These are phyloP conservation scores for Phyllachora maydis DNA, from an alignment of 2,329 filamentous ascomycete genomes.

Conservation along the genomic window DNA sequence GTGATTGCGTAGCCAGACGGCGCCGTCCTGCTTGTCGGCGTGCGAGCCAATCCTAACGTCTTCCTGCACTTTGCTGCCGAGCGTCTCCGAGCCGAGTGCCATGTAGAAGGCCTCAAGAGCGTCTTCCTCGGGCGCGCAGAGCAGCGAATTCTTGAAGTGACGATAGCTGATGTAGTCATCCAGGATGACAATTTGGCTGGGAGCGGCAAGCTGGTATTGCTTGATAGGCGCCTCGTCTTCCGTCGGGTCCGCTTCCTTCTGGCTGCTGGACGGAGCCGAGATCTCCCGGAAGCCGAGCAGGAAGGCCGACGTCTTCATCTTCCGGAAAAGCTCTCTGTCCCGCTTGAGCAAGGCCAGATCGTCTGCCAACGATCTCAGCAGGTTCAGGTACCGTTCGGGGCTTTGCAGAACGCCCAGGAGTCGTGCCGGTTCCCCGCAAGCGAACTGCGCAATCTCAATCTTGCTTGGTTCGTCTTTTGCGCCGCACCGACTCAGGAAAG, in stretches of 20 bases:
- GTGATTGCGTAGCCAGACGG: constrained; percentile 51
- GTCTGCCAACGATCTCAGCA: constrained; percentile 66
- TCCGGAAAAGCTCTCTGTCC: constrained; percentile 57
- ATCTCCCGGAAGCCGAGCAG: constrained; percentile 71
- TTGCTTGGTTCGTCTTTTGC: constrained; percentile 84
- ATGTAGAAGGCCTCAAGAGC: constrained; percentile 67
- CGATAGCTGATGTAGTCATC: constrained; percentile 83
- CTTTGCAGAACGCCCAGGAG: constrained; percentile 63
- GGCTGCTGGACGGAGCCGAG: constrained; percentile 19
- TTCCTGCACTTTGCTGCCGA: constrained; percentile 63
- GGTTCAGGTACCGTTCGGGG: constrained; percentile 66
- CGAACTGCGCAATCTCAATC: constrained; percentile 60
- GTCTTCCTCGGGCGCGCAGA: constrained; percentile 84
- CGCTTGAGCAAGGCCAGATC: constrained; percentile 47
- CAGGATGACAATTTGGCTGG: constrained; percentile 53
- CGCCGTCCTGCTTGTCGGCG: constrained; percentile 45
- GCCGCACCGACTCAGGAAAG: constrained; percentile 73
- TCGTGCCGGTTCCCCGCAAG: constrained; percentile 67
- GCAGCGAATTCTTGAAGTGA: constrained; percentile 65
- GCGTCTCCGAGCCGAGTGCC: constrained; percentile 53
- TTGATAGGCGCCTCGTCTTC: constrained; percentile 46
- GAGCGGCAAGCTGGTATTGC: constrained; percentile 58
- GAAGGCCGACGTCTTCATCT: constrained; percentile 57
- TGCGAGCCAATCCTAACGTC: constrained; percentile 51
- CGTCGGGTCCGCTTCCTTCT: constrained; percentile 24